These are phyloP conservation scores for Daldinia vernicosa DNA, from an alignment of 495 filamentous ascomycete genomes.

Conservation along the genomic window DNA sequence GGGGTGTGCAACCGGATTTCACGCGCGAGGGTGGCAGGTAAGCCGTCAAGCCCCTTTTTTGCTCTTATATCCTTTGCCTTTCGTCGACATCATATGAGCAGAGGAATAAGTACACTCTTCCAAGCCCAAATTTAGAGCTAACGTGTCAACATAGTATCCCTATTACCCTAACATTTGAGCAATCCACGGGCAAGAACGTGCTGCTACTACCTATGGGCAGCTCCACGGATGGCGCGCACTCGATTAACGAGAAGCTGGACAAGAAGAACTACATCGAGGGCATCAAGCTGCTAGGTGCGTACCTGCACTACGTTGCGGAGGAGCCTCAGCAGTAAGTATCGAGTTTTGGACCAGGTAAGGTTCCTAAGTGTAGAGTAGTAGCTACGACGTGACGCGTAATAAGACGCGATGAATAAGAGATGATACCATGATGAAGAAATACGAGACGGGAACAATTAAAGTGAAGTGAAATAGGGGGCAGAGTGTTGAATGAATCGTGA, in stretches of 20 bases:
- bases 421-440: not conserved
- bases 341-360: not conserved
- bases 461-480: not conserved
- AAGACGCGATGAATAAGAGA: not conserved
- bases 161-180: conserved; percentile 95
- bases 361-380: not conserved
- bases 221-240: conserved; percentile 95
- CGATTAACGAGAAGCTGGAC: conserved; percentile 98
- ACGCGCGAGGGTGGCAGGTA: conserved; percentile 94
- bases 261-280: conserved; percentile 97
- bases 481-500: not conserved
- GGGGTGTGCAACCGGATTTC: conserved; percentile 90
- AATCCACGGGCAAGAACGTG: conserved; percentile 98
- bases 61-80: not conserved
- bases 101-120: not conserved
- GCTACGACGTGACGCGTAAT: not conserved
- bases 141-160: conserved; percentile 74
- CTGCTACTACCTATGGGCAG: conserved; percentile 95
- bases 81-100: not conserved
- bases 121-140: not conserved
- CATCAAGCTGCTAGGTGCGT: conserved; percentile 93
- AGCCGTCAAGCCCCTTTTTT: conserved; percentile 35
- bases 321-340: conserved; percentile 63
- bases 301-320: conserved; percentile 95
- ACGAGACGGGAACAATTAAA: not conserved